Base-by-base conservation (phyloP, 768 basidiomycete species). In the Suillus occidentalis region DNA sequence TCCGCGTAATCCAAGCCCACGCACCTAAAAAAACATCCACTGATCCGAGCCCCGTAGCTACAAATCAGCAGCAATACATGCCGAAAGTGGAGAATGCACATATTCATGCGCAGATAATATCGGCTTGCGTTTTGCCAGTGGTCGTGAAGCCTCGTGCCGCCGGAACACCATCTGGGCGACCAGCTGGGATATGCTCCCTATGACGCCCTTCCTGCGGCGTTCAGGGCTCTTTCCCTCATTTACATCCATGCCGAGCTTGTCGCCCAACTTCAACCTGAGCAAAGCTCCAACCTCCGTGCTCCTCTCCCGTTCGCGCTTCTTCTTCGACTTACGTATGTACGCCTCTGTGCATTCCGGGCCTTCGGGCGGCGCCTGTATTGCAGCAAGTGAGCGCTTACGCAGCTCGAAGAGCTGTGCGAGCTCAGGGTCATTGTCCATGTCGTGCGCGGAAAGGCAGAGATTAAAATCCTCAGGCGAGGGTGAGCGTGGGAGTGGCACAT, bases 221-320 rank as follows among this genome's bases (percentile, higher is more conserved):
- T 73, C 76, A 55, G 72, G 70, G 31, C 68, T 72, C 58, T 61
- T 67, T 67, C 70, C 25, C 62, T 72, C 72, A 62, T 72, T 72
- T 6, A 71, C 69, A 63, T 63, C 67, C 18, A 64, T 65, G 8
- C 65, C 52, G 20, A 76, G 64, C 56, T 68, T 68, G 55, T 76
- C 75, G 25, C 72, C 77, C 66, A 86, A 69, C 75, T 89, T 89
- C 66, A 89, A 71, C 69, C 85, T 79, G 67, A 89, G 73, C 65
- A 89, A 76, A 40, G 84, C 78, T 10, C 82, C 81, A 13, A 89
- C 75, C 77, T 89, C 88, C 66, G 82, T 81, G 28, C 81, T 79
- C 47, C 82, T 77, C 73, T 87, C 88, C 69, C 83, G 83, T 69
- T 85, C 83, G 58, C 78, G 75, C 72, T 84, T 86, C 66, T 83